Percentiles rank a stretch among this genome's conserved stretches.
These are phyloP conservation scores for Candida insectorum DNA, from an alignment of 805 yeast species.

Conservation along the genomic window DNA sequence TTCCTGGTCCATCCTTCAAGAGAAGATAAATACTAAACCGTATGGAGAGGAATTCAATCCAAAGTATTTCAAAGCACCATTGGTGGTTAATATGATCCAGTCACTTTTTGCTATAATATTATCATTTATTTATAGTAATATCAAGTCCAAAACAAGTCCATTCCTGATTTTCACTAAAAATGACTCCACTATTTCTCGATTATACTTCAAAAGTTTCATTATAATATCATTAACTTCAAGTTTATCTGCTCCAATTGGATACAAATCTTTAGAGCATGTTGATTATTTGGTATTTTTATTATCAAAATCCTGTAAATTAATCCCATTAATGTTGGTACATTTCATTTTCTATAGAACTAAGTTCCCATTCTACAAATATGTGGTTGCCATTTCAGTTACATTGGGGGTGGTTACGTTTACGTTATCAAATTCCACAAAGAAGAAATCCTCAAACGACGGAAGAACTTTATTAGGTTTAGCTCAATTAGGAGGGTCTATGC, in stretches of 20 bases:
- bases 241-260: conserved; percentile 78
- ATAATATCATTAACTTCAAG: conserved; percentile 73
- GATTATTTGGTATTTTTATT: conserved; percentile 81
- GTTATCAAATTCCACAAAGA: conserved; percentile 25
- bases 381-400: conserved; percentile 77
- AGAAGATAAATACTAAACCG: conserved; percentile 73
- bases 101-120: conserved; percentile 66
- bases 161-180: conserved; percentile 32
- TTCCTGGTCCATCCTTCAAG: conserved; percentile 91
- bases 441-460: conserved; percentile 36
- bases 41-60: conserved; percentile 48
- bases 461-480: conserved; percentile 53
- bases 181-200: conserved; percentile 11
- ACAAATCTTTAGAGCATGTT: conserved; percentile 73
- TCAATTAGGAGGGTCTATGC: conserved; percentile 57
- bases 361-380: conserved; percentile 73
- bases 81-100: conserved; percentile 74
- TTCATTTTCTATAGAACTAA: conserved; percentile 60
- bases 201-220: conserved; percentile 34
- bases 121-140: conserved; percentile 57
- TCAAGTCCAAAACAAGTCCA: conserved; percentile 24
- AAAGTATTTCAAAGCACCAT: conserved; percentile 64
- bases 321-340: conserved; percentile 92
- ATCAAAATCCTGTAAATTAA: conserved; percentile 89
- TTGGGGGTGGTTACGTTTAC: conserved; percentile 82